Evolutionary conservation across 2,329 filamentous ascomycete species (phyloP).

Genomic region (Botrytis elliptica): DNA sequence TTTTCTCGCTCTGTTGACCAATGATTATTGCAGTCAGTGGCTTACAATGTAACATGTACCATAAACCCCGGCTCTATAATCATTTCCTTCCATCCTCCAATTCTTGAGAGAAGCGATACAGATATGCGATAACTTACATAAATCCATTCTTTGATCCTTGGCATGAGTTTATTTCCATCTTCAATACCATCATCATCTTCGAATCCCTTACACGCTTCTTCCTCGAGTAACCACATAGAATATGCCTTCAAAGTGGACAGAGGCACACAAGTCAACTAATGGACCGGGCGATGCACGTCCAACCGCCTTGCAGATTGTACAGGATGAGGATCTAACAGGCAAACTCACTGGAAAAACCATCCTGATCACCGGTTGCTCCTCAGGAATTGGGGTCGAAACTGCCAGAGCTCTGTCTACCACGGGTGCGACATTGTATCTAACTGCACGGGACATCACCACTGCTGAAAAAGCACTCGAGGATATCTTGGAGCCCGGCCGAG

Average conservation of each 20-base stretch:
- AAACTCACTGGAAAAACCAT: not conserved
- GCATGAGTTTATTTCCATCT: not conserved
- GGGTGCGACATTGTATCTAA: constrained; percentile 40
- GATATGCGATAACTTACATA: not conserved
- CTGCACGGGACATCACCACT: constrained; percentile 39
- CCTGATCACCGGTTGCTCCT: constrained; percentile 41
- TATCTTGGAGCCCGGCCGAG: constrained; percentile 42
- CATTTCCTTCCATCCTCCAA: not conserved
- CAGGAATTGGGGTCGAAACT: constrained; percentile 42
- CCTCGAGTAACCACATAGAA: not conserved
- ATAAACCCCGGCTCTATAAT: not conserved
- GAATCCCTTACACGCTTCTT: not conserved
- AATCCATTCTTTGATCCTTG: too few relatives aligned
- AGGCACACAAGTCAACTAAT: not conserved
- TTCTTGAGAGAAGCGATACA: not conserved
- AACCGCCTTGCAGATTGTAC: not conserved
- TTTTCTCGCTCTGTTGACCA: not conserved
- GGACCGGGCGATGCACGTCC: not conserved
- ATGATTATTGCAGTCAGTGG: not conserved
- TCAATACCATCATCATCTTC: not conserved
- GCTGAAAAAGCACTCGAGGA: constrained; percentile 38
- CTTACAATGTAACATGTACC: not conserved
- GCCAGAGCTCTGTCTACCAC: constrained; percentile 40
- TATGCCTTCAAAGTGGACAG: not conserved
- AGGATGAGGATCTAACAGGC: not conserved